Evolutionary conservation across 805 yeast species (phyloP).

Genomic region (Lipomyces starkeyi): DNA sequence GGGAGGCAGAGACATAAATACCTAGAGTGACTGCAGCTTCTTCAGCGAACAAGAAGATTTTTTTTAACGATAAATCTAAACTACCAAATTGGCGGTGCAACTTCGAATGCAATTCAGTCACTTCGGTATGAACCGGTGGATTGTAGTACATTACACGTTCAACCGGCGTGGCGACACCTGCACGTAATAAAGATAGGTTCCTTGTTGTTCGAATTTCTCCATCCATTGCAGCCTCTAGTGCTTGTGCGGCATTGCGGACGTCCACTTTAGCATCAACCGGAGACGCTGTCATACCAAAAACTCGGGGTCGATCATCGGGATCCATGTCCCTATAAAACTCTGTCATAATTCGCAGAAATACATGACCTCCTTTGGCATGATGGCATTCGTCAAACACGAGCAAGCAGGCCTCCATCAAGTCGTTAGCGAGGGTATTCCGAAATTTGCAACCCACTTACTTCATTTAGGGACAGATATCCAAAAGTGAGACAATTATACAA

Average conservation of each 20-base stretch:
- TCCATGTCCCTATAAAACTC: slow-evolving; percentile 7
- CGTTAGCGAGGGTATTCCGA: not conserved
- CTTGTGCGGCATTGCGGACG: not conserved
- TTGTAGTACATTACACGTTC: slow-evolving; percentile 1
- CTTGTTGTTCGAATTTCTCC: slow-evolving; percentile 7
- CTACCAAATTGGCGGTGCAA: slow-evolving; percentile 1
- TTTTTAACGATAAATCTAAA: not conserved
- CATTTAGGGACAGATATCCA: slow-evolving; percentile 13
- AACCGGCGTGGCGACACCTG: not conserved
- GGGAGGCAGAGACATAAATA: not conserved
- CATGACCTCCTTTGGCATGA: slow-evolving; percentile 21
- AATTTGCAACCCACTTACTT: not conserved
- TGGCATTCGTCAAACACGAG: slow-evolving; percentile 34
- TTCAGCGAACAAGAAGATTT: not conserved
- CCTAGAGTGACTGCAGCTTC: slow-evolving; percentile 10
- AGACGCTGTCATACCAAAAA: slow-evolving; percentile 30
- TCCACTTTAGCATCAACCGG: slow-evolving; percentile 18
- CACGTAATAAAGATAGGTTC: not conserved
- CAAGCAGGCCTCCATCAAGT: slow-evolving; percentile 8
- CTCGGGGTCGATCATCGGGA: slow-evolving; percentile 11
- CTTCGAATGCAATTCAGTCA: slow-evolving; percentile 3
- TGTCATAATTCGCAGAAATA: slow-evolving; percentile 19
- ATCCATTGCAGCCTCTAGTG: slow-evolving; percentile 3
- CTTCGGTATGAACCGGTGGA: not conserved
- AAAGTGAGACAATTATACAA: slow-evolving; percentile 8